Conservation (phyloP, 2,329 filamentous ascomycete species). For the Alternaria arbusti region DNA sequence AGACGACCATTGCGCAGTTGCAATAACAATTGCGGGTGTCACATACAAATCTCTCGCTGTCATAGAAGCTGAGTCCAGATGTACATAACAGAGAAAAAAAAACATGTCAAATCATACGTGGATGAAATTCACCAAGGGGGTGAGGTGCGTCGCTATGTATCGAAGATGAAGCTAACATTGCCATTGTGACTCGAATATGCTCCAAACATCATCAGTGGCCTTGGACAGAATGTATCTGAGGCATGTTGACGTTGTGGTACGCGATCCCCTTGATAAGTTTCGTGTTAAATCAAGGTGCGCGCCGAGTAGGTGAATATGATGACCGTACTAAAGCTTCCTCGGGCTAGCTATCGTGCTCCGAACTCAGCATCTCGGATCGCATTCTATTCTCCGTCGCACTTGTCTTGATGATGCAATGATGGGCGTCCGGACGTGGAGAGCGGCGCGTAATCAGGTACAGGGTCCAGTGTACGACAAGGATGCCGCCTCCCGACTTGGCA, state of each 20-base stretch:
- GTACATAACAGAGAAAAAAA: neutral
- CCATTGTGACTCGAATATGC: neutral
- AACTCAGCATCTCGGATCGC: neutral
- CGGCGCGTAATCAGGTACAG: conserved; percentile 2
- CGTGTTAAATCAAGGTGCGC: neutral
- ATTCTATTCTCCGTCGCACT: neutral
- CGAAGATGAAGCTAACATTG: neutral
- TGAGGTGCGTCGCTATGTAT: neutral
- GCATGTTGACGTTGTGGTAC: neutral
- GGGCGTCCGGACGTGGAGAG: neutral
- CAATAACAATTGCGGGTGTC: neutral
- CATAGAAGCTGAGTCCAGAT: neutral
- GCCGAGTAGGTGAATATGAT: neutral
- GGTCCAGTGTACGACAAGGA: conserved; percentile 4
- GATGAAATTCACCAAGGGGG: neutral
- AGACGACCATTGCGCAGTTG: neutral
- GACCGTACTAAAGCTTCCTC: neutral
- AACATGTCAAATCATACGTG: neutral
- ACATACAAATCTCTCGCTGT: neutral
- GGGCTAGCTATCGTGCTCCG: neutral
- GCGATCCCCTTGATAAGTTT: neutral
- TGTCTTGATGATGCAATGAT: neutral
- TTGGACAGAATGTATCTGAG: neutral
- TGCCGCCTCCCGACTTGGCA: conserved; percentile 12
- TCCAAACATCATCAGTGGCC: neutral